These are phyloP conservation scores for Pseudocercospora pini-densiflorae DNA, from an alignment of 2,329 filamentous ascomycete species.

Conservation along the genomic window DNA sequence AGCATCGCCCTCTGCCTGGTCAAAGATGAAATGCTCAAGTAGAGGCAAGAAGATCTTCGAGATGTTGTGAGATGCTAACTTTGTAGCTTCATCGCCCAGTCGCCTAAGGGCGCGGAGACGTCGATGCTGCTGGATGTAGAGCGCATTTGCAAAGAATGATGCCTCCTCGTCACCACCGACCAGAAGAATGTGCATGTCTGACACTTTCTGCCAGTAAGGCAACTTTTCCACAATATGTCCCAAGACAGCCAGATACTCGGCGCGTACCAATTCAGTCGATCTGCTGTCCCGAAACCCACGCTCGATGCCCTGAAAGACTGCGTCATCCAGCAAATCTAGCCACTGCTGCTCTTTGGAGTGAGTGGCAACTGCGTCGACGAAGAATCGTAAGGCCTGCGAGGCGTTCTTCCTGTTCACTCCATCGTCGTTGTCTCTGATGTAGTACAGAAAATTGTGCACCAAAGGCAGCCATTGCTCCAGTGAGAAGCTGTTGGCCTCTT, in stretches of 20 bases:
- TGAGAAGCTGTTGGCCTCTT: constrained; percentile 65
- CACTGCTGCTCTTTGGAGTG: constrained; percentile 48
- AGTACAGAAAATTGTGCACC: constrained; percentile 87
- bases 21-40: constrained; percentile 92
- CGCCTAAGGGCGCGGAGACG: constrained; percentile 82
- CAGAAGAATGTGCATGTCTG: constrained; percentile 74
- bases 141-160: constrained; percentile 89
- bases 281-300: constrained; percentile 69
- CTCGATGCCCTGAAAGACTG: constrained; percentile 77
- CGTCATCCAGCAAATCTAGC: constrained; percentile 62
- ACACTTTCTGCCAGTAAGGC: constrained; percentile 70
- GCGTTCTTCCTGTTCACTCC: constrained; percentile 84
- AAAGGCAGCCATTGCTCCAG: constrained; percentile 83
- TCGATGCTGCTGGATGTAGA: constrained; percentile 86
- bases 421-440: constrained; percentile 84
- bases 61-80: constrained; percentile 76
- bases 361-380: constrained; percentile 66
- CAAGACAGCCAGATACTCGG: constrained; percentile 80
- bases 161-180: constrained; percentile 74
- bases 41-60: constrained; percentile 88
- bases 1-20: constrained; percentile 74
- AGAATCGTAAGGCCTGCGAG: constrained; percentile 76
- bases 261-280: constrained; percentile 78
- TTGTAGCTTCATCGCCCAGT: constrained; percentile 69
- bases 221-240: constrained; percentile 76